Percentiles rank a stretch among this genome's conserved stretches.
These are phyloP conservation scores for Heliamphora exappendiculata DNA, from an alignment of 148 eudicot genomes.

Conservation along the genomic window DNA sequence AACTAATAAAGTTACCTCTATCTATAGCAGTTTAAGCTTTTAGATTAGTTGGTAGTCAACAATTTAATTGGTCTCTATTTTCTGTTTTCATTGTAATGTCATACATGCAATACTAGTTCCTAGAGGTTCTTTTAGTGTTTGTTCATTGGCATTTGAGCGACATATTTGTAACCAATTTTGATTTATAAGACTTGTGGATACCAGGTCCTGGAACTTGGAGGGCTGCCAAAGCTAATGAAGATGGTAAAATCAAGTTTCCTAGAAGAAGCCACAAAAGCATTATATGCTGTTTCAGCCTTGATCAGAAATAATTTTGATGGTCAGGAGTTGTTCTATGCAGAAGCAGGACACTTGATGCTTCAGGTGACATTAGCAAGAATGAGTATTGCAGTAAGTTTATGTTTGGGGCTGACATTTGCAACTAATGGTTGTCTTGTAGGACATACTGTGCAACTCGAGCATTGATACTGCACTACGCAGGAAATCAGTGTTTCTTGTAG, in stretches of 20 bases:
- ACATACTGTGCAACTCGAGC: constrained; percentile 61
- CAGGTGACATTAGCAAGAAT: constrained; percentile 42
- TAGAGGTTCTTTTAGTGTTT: background rate
- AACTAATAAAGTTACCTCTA: too few relatives aligned
- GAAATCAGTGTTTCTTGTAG: constrained; percentile 65
- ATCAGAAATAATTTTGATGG: constrained; percentile 67
- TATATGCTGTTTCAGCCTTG: constrained; percentile 85
- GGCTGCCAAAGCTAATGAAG: constrained; percentile 51
- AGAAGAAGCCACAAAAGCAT: constrained; percentile 80
- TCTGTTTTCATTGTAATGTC: background rate
- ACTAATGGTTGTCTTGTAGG: constrained; percentile 40
- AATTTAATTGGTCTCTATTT: background rate
- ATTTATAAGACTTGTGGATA: constrained; percentile 5
- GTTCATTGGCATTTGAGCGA: background rate
- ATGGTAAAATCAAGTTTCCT: constrained; percentile 58
- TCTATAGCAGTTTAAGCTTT: too few relatives aligned
- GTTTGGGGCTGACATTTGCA: constrained; percentile 10
- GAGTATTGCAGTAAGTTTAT: background rate
- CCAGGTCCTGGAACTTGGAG: constrained; percentile 63
- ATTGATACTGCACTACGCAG: constrained; percentile 59
- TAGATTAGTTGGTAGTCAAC: too few relatives aligned
- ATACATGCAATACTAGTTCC: background rate
- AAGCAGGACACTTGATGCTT: constrained; percentile 76
- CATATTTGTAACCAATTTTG: background rate
- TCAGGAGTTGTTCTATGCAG: constrained; percentile 54